phyloP scores from a whole-genome alignment of 2,329 filamentous ascomycete species.

The Ustilaginoidea virens region DNA sequence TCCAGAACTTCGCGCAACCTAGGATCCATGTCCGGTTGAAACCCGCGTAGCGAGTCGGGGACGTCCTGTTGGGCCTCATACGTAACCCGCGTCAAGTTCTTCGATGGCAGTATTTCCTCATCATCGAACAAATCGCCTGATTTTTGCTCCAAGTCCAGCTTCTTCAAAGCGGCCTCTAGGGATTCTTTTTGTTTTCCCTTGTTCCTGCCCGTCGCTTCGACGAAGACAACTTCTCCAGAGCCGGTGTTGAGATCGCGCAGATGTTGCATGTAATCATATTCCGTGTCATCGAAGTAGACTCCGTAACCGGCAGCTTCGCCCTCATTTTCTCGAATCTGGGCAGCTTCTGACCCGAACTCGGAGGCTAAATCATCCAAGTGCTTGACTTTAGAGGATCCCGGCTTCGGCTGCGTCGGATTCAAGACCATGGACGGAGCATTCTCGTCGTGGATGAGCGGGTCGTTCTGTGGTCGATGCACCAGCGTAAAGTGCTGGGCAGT shows the following conservation, averaged over 20 bases:
- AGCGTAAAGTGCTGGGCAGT: conserved; percentile 84
- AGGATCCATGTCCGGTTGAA: conserved; percentile 97
- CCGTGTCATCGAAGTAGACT: conserved; percentile 85
- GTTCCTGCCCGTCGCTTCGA: conserved; percentile 58
- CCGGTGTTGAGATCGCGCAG: conserved; percentile 71
- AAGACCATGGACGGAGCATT: conserved; percentile 83
- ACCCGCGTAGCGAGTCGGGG: conserved; percentile 80
- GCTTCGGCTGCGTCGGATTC: conserved; percentile 42
- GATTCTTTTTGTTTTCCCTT: conserved; percentile 64
- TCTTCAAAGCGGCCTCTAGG: conserved; percentile 67
- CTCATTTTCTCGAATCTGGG: conserved; percentile 67
- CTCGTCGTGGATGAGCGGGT: conserved; percentile 89
- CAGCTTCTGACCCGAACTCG: conserved; percentile 55
- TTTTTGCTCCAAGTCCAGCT: conserved; percentile 39
- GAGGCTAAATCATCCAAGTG: conserved; percentile 60
- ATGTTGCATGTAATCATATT: conserved; percentile 99
- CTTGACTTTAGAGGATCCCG: conserved; percentile 34
- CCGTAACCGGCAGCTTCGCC: conserved; percentile 91
- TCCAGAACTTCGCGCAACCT: conserved; percentile 80
- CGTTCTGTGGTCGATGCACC: conserved; percentile 91
- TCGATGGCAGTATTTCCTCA: conserved; percentile 63
- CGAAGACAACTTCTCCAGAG: conserved; percentile 59
- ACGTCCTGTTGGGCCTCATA: conserved; percentile 91
- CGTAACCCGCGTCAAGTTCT: conserved; percentile 59
- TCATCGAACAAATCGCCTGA: conserved; percentile 50